Percentiles rank a stretch among this genome's conserved stretches.
phyloP scores from a whole-genome alignment of 352 stramenopile genomes.

The Globisporangium takayamanum region DNA sequence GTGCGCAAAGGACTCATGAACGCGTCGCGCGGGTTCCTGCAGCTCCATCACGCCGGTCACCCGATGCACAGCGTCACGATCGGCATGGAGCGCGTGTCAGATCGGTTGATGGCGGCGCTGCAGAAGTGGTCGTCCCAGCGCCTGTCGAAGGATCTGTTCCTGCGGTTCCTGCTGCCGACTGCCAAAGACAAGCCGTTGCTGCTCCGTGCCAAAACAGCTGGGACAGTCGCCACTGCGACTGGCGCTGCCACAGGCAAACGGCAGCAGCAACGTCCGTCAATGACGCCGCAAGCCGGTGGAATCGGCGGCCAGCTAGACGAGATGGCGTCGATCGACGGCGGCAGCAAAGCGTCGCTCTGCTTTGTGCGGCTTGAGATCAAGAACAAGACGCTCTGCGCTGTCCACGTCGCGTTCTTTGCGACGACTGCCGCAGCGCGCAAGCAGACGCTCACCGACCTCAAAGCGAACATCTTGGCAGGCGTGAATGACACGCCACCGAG shows the following conservation, averaged over 20 bases:
- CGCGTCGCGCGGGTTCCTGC: slow-evolving; percentile 23
- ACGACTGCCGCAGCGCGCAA: slow-evolving; percentile 52
- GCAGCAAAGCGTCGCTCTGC: slow-evolving; percentile 58
- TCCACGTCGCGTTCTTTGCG: slow-evolving; percentile 87
- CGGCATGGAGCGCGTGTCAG: slow-evolving; percentile 48
- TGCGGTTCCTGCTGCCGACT: slow-evolving; percentile 55
- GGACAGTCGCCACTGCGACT: slow-evolving; percentile 1
- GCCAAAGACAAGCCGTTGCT: slow-evolving; percentile 7
- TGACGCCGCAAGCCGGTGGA: slow-evolving; percentile 6
- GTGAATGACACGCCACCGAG: slow-evolving; percentile 37
- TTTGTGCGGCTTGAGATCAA: slow-evolving; percentile 81
- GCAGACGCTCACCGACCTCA: slow-evolving; percentile 67
- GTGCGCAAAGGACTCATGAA: slow-evolving; percentile 20
- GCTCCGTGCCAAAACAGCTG: slow-evolving; percentile 16
- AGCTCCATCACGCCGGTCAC: slow-evolving; percentile 24
- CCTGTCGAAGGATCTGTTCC: slow-evolving; percentile 70
- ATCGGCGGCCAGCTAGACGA: slow-evolving; percentile 7
- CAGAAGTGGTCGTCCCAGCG: slow-evolving; percentile 75
- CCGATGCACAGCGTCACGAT: slow-evolving; percentile 30
- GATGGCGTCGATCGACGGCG: slow-evolving; percentile 15
- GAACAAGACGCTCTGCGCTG: slow-evolving; percentile 65
- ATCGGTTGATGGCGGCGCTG: slow-evolving; percentile 49
- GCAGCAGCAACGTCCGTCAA: slow-evolving; percentile 24
- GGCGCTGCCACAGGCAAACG: slow-evolving; percentile 12
- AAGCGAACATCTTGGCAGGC: slow-evolving; percentile 44